Evolutionary conservation across 2,329 filamentous ascomycete genomes (phyloP), one percentile per base, ranked within the genome.

Genomic region (Apiospora marii): DNA sequence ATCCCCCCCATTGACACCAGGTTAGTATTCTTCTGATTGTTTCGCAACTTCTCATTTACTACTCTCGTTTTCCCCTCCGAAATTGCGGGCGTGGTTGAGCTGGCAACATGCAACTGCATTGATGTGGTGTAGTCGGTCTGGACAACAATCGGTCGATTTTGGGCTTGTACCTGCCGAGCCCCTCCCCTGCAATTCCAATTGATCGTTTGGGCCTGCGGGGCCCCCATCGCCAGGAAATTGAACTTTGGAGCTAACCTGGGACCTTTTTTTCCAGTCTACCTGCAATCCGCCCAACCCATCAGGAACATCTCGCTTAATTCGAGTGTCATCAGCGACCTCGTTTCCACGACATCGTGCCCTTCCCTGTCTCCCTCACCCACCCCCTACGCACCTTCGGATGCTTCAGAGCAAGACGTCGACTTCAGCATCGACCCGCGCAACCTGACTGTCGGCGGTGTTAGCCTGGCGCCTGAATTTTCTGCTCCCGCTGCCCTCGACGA

Each of bases 1-100:
- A 73, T 97, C 95, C 44, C 95, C 95, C 70, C 94, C 94, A 34
- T 91, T 97, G 89, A 97, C 94, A 79, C 95, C 95, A 89, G 91
- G 94, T 97, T 92, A 86, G 94, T 90, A 41, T 27, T n/a, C 27
- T 34, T 49, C 73, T 69, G 30, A 67, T 71, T 44, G 69, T 19
- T 30, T 58, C 22, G 53, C 8, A 8, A 7, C 73, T 30, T 43
- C 1, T 30, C 27, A 30, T 30, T 30, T 30, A 64, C 24, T 34
- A 24, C 24, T 51, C 48, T 51, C 13, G n/a, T 51, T 51, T 13
- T 8, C 8, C 10, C 37, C 37, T 41, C 37, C 37, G 10, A 24
- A 5, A 13, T 51, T 51, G 49, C 49, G 49, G 19, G 58, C 10
- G 34, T 37, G 34, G 4, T 41, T 34, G 58, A n/a, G 4, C n/a